Evolutionary conservation across 176 grass and related monocot genomes (phyloP).

Genomic region (Phoenix dactylifera): DNA sequence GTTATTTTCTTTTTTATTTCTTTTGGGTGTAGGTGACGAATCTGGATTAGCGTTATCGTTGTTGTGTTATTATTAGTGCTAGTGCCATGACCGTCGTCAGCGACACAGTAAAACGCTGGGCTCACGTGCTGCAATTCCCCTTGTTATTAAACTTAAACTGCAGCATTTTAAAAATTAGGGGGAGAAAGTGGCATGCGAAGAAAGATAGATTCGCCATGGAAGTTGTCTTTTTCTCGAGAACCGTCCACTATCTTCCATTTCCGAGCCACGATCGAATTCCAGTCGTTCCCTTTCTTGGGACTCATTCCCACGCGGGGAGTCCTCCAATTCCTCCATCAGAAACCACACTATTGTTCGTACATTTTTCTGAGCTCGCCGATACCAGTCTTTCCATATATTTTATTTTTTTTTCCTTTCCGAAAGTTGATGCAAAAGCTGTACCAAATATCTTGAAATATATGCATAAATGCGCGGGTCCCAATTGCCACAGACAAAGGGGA

Average conservation of each 20-base stretch:
- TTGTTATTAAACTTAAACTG: too few relatives aligned
- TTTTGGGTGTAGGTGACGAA: too few relatives aligned
- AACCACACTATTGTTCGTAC: too few relatives aligned
- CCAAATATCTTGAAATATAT: conserved; percentile 22
- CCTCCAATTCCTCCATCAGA: neutral
- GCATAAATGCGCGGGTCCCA: conserved; percentile 10
- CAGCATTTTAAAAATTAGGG: too few relatives aligned
- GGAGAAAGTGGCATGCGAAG: conserved; percentile 38
- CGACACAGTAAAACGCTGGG: too few relatives aligned
- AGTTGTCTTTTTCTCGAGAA: conserved; percentile 14
- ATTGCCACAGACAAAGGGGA: neutral
- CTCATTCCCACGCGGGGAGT: conserved; percentile 14
- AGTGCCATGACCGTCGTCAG: too few relatives aligned
- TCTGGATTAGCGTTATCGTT: too few relatives aligned
- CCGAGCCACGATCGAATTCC: too few relatives aligned
- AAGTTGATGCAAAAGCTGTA: conserved; percentile 25
- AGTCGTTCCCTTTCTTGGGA: conserved; percentile 57
- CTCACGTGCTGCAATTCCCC: conserved; percentile 11
- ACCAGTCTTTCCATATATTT: conserved; percentile 9
- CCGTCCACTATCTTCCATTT: too few relatives aligned
- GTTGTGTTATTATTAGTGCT: too few relatives aligned
- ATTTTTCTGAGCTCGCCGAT: neutral
- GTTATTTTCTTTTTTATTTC: too few relatives aligned
- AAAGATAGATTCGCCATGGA: conserved; percentile 42
- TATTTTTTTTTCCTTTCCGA: conserved; percentile 9